Evolutionary conservation across 2,329 filamentous ascomycete species (phyloP).

Genomic region (Microdochium paspali): DNA sequence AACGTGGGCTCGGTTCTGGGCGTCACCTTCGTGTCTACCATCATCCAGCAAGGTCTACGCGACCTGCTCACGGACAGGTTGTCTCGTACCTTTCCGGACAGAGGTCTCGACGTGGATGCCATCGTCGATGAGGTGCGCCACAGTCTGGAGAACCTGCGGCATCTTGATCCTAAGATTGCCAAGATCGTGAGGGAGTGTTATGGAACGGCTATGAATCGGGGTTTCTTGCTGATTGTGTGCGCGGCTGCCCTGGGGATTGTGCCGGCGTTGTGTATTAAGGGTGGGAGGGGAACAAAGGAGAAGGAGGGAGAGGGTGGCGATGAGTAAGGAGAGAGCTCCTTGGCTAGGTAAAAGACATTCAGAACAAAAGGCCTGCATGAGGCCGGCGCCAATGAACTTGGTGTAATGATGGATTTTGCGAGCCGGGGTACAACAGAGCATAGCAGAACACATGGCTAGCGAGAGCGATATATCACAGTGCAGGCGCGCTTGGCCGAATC

Average conservation of each 20-base stretch:
- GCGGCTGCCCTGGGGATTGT: not conserved
- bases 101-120: not conserved
- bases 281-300: not conserved
- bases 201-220: not conserved
- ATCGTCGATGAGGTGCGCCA: not conserved
- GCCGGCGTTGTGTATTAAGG: not conserved
- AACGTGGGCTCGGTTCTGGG: slow-evolving; percentile 1
- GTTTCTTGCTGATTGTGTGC: not conserved
- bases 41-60: not conserved
- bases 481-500: too few species aligned
- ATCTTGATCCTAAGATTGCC: not conserved
- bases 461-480: too few species aligned
- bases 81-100: too few species aligned
- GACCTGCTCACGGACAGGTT: not conserved
- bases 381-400: too few species aligned
- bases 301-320: not conserved
- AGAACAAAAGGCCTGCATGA: too few species aligned
- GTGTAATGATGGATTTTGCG: too few species aligned
- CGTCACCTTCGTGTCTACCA: not conserved
- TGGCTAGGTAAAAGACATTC: too few species aligned
- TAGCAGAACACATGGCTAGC: too few species aligned
- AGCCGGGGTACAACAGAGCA: too few species aligned
- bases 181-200: not conserved
- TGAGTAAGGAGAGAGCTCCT: too few species aligned
- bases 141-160: not conserved